phyloP scores from a whole-genome alignment of 441 rosid species.

The Corymbia citriodora region DNA sequence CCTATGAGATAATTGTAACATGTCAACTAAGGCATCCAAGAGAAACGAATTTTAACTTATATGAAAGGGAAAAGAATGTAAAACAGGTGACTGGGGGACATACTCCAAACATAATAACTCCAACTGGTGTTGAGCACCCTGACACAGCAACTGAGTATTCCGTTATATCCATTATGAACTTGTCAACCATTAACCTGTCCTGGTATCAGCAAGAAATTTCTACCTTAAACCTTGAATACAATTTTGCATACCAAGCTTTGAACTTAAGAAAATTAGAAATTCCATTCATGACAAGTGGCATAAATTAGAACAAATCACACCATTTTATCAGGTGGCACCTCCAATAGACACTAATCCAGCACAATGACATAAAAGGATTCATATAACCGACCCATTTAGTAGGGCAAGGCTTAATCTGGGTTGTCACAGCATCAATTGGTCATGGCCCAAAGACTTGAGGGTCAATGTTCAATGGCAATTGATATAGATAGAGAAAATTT shows the following conservation, averaged over 20 bases:
- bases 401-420: background rate
- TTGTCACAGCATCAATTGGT: background rate
- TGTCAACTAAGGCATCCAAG: background rate
- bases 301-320: background rate
- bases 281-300: background rate
- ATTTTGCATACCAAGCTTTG: background rate
- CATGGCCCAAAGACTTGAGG: background rate
- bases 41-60: background rate
- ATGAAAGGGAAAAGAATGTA: background rate
- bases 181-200: conserved; percentile 14
- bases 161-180: conserved; percentile 27
- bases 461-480: background rate
- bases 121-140: conserved; percentile 23
- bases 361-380: background rate
- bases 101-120: conserved; percentile 48
- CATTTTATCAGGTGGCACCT: background rate
- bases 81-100: conserved; percentile 6
- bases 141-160: conserved; percentile 22
- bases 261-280: background rate
- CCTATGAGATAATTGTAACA: background rate
- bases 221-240: background rate
- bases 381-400: background rate
- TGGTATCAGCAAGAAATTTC: background rate
- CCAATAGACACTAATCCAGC: background rate
- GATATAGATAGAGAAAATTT: background rate